Conservation (phyloP, 1,284 basidiomycete species). For the Ceratobasidium sp. region DNA sequence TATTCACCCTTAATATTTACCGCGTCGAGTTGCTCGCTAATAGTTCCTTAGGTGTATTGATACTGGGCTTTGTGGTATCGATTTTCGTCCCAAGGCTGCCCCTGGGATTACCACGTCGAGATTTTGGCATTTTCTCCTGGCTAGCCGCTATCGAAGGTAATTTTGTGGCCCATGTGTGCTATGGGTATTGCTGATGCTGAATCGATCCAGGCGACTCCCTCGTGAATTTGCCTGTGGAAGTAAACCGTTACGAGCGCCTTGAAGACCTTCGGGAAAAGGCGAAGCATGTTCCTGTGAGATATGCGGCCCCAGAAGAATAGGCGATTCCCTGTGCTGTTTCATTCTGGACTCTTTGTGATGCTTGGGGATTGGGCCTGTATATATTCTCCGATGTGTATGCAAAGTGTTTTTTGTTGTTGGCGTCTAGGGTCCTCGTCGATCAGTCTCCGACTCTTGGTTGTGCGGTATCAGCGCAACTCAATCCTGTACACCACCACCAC, state of each 20-base stretch:
- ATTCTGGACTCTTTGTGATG: not conserved
- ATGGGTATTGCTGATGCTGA: not conserved
- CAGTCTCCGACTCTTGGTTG: constrained; percentile 25
- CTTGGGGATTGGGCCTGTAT: not conserved
- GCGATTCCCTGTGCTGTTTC: not conserved
- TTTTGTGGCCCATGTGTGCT: not conserved
- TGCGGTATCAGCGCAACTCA: constrained; percentile 35
- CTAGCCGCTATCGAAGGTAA: constrained; percentile 32
- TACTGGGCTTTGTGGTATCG: constrained; percentile 28
- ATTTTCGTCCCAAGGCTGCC: constrained; percentile 30
- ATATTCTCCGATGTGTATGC: not conserved
- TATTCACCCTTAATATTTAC: not conserved
- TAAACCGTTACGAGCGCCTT: constrained; percentile 25
- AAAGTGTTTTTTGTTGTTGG: constrained; percentile 1
- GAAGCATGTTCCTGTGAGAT: constrained; percentile 10
- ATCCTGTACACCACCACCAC: constrained; percentile 13
- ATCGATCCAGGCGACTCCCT: constrained; percentile 14
- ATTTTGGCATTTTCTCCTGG: constrained; percentile 34
- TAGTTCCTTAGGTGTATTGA: not conserved
- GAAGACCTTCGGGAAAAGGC: constrained; percentile 24
- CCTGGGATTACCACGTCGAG: constrained; percentile 18
- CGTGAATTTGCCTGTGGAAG: constrained; percentile 26
- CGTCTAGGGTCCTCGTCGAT: constrained; percentile 34
- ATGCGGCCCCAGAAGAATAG: constrained; percentile 9
- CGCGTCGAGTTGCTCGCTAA: not conserved